Evolutionary conservation across 176 grass and related monocot species (phyloP), one percentile per base, ranked within the genome.

Genomic region (Phyllostachys edulis): DNA sequence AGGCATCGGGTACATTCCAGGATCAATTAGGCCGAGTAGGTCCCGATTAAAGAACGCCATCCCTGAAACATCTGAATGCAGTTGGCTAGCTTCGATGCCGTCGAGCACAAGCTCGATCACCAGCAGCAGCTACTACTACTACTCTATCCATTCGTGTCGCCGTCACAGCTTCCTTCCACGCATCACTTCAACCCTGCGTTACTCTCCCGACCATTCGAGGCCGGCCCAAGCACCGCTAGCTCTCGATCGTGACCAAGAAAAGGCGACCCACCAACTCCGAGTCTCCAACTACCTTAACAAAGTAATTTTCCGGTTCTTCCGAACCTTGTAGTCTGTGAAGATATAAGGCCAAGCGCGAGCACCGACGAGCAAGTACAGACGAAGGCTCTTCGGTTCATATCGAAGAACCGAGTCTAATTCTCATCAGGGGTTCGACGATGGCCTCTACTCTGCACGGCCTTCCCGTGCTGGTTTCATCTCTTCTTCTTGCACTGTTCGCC

Each of bases 161-260:
- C 79, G 45, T 90, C 91, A 88, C 76, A 75, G 44, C 45, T 90
- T 44, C 85, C 91, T 93, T 90, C 55, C 72, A 88, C 75, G 88
- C 91, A 90, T 90, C 81, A 88, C 38, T 14, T 61, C 32, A 52
- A 87, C 69, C 68, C 29, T 51, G 49, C 32, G 47, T 63, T 72
- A 61, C 79, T 81, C 65, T 44, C 50, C 64, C 79, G 79, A 73
- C 34, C 63, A 37, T 80, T 80, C 42, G 29, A 37, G n/a, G 16
- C 29, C 20, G n/a, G 16, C 29, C 20, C 47, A 16, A 9, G 56
- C 56, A 29, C 47, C 32, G 32, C 16, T 59, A 29, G 29, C 44
- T 13, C 9, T 45, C 15, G 57, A 71, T 80, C 66, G 5, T 27
- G 50, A 71, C 50, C 37, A 70, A 40, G 45, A 56, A 18, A 77